Evolutionary conservation across 441 rosid genomes (phyloP), one percentile per base, ranked within the genome.

Genomic region (Viola pubescens): DNA sequence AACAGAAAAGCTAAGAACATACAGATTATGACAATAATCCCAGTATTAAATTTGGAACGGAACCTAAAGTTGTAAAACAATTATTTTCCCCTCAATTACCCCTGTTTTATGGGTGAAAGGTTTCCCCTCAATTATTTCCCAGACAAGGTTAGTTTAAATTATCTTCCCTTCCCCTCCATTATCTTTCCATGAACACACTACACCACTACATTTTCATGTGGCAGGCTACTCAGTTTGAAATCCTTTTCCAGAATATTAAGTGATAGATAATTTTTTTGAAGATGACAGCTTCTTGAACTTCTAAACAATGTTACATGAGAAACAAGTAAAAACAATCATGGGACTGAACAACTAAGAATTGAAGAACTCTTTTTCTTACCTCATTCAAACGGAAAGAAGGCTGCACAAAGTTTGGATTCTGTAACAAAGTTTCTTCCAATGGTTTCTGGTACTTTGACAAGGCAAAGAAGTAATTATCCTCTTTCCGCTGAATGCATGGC

Each of bases 381-480:
- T 89, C 98, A 59, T 92, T 84, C 64, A 82, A 64, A 45, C 97
- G 90, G 66, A 73, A 89, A 0, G 95, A 73, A 69, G 98, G 98
- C 79, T 92, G 97, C 78, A 92, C 90, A 72, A 92, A 84, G 58
- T 81, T 73, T 62, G 94, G 84, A 75, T 89, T 84, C 68, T 74
- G 73, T 2, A 70, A 58, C 73, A 92, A 77, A 65, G 60, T 71
- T 13, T 87, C 90, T 80, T 89, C 96, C 58, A 92, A 75, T 39
- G 60, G 65, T 63, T 87, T 84, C 77, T 92, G 97, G 74, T 92
- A 92, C 69, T 87, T 92, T 1, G 96, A 92, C 69, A 92, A 64
- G 54, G 96, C 89, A 68, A 92, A 92, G 83, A 92, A 89, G 72
- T 81, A 92, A 69, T 87, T 89, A 70, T 92, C 94, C 79, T 92